Conservation (phyloP, 345 rosid species). For the Eutrema heterophyllum region DNA sequence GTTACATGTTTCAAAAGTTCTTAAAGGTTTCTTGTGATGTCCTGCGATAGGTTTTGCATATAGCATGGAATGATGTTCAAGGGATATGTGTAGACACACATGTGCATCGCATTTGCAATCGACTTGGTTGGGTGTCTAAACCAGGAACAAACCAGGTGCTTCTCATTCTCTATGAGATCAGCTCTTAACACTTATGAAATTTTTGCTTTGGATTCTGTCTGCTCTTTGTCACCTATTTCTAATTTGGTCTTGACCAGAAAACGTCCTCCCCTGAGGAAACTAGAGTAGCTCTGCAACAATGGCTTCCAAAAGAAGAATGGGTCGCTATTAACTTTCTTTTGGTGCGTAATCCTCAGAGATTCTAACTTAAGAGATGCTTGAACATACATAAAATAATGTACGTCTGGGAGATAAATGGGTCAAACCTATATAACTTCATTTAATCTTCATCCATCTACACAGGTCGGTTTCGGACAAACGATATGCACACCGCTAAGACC, state of each 20-base stretch:
- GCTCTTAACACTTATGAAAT: background rate
- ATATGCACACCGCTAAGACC: conserved; percentile 85
- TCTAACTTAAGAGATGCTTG: background rate
- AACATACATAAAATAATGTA: background rate
- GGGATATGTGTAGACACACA: conserved; percentile 97
- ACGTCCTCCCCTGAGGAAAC: conserved; percentile 87
- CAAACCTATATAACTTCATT: background rate
- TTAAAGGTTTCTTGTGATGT: conserved; percentile 5
- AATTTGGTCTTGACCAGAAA: conserved; percentile 37
- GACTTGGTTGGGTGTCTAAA: conserved; percentile 91
- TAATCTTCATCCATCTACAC: background rate
- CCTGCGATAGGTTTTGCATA: conserved; percentile 71
- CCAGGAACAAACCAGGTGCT: conserved; percentile 61
- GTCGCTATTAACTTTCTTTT: conserved; percentile 83
- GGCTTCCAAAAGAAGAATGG: conserved; percentile 99
- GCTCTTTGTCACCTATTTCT: conserved; percentile 5
- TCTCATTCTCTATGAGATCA: background rate
- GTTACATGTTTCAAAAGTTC: background rate
- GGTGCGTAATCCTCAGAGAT: conserved; percentile 39
- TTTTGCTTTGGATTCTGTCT: background rate
- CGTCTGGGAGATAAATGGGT: background rate
- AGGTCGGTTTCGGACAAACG: conserved; percentile 94
- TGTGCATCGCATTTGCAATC: conserved; percentile 87
- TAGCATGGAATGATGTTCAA: conserved; percentile 82
- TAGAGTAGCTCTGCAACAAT: conserved; percentile 69